Evolutionary conservation across 495 filamentous ascomycete species (phyloP).

Genomic region (Astrocystis sublimbata): DNA sequence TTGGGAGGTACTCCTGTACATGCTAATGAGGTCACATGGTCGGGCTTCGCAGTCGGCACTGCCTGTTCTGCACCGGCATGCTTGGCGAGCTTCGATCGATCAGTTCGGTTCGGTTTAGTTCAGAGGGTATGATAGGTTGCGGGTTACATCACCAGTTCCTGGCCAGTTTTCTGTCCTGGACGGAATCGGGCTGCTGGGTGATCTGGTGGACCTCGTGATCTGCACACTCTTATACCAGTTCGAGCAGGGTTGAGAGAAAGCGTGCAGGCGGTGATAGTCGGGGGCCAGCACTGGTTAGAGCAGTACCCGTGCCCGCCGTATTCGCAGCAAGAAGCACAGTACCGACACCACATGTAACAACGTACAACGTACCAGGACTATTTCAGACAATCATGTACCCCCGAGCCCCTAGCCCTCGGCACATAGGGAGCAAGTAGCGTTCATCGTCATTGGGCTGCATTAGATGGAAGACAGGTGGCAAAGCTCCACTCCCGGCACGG

Average conservation of each 20-base stretch:
- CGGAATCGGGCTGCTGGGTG: neutral
- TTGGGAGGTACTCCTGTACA: constrained; percentile 10
- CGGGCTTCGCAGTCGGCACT: neutral
- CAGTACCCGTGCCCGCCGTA: neutral
- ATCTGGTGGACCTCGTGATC: constrained; percentile 1
- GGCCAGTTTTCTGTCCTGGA: constrained; percentile 4
- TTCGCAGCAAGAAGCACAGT: neutral
- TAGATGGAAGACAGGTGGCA: constrained; percentile 10
- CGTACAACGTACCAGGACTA: neutral
- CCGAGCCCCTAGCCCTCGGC: neutral
- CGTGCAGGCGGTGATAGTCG: neutral
- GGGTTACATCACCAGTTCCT: constrained; percentile 16
- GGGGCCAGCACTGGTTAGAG: neutral
- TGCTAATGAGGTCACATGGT: constrained; percentile 8
- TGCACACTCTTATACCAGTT: neutral
- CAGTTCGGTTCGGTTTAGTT: too few species aligned
- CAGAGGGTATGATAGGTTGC: too few species aligned
- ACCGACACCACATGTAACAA: neutral
- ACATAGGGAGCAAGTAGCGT: neutral
- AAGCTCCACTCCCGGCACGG: constrained; percentile 7
- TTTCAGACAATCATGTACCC: neutral
- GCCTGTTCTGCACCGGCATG: neutral
- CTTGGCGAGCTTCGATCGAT: too few species aligned
- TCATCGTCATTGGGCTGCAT: constrained; percentile 9
- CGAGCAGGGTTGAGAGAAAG: neutral